Evolutionary conservation across 495 filamentous ascomycete species (phyloP), one percentile per base, ranked within the genome.

Genomic region (Daldinia decipiens): DNA sequence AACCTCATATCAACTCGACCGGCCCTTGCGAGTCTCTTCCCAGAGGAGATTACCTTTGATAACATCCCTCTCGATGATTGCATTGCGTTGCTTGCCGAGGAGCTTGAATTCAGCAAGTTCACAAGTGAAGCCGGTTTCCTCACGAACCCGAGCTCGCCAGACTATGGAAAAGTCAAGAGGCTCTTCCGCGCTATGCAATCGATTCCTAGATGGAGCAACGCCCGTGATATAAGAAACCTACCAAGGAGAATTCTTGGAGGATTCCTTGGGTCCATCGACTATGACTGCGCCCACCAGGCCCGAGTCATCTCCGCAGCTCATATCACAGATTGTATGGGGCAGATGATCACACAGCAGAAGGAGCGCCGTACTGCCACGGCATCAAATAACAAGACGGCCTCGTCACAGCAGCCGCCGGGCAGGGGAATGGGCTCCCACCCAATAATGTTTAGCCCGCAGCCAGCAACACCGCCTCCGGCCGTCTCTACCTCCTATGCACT

Each of bases 1-100:
- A 77, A 82, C 0, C 83, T 94, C 0, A 84, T 93, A 83, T 58
- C 76, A 0, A 81, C 82, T 29, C 90, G 90, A 56, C 78, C 84
- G 0, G 86, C 87, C 1, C 77, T 91, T 8, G 80, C 83, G 0
- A 83, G 82, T 47, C 79, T 88, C 13, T 91, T 92, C 71, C 83
- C 87, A 1, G 85, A 84, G 38, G 26, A n/a, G 17, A 47, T 67
- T 15, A 9, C 45, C 7, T 67, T 67, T 38, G 11, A 61, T 27
- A 61, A 59, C 38, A 7, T 67, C 11, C 34, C 34, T 13, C 34
- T 36, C 12, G 34, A 36, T 13, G 34, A 36, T 36, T 36, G 34
- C 34, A 13, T 36, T 13, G 34, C 34, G 34, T 36, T 36, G 12
- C 34, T 36, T 36, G 34, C 34, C 12, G 13, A 36, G 34, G 34